Evolutionary conservation across 495 filamentous ascomycete species (phyloP).

Genomic region (Penicillium macrosclerotiorum): DNA sequence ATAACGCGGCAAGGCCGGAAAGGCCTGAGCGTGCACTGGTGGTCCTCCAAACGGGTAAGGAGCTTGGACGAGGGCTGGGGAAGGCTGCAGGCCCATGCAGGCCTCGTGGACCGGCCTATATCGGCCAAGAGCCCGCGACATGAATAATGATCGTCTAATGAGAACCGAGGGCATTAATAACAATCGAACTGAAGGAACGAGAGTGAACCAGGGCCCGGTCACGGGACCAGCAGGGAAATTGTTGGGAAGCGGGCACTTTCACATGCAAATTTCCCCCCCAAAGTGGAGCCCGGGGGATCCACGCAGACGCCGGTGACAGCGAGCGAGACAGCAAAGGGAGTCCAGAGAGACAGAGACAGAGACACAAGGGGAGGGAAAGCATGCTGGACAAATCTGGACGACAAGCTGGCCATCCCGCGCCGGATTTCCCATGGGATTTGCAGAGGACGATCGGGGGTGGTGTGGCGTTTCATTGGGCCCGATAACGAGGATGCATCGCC

Average conservation of each 20-base stretch:
- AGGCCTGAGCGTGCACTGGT: too few relatives aligned
- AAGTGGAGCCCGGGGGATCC: conserved; percentile 8
- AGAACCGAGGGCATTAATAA: too few relatives aligned
- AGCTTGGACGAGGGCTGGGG: background rate
- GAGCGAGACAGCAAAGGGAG: background rate
- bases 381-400: too few relatives aligned
- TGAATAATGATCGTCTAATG: too few relatives aligned
- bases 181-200: background rate
- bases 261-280: conserved; percentile 11
- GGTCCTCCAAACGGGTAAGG: background rate
- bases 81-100: background rate
- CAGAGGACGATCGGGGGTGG: too few relatives aligned
- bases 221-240: background rate
- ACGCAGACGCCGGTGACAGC: conserved; percentile 6
- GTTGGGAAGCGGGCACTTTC: conserved; percentile 18
- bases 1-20: too few relatives aligned
- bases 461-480: too few relatives aligned
- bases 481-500: too few relatives aligned
- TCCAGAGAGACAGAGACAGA: background rate
- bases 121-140: background rate
- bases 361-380: background rate
- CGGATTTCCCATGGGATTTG: too few relatives aligned
- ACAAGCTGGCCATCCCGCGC: too few relatives aligned
- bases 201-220: too few relatives aligned
- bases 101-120: background rate